phyloP scores from a whole-genome alignment of 208 protist species.

The Trichomonas gallinae region DNA sequence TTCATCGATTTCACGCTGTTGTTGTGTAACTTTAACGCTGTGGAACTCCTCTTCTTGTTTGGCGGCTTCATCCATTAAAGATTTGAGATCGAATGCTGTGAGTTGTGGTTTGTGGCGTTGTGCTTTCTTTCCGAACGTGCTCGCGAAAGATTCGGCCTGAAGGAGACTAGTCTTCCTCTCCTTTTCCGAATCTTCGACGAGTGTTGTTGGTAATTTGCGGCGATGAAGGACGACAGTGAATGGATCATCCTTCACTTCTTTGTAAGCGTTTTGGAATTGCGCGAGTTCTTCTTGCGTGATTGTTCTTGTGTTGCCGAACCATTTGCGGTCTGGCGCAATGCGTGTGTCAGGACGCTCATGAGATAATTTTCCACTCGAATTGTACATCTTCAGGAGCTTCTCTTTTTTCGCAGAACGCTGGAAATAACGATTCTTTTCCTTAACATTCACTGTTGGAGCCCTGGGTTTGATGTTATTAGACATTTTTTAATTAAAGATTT shows the following conservation, averaged over 20 bases:
- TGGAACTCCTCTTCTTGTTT: not conserved
- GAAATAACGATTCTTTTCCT: not conserved
- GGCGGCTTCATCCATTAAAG: not conserved
- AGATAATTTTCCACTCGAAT: not conserved
- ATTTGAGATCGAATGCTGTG: conserved; percentile 20
- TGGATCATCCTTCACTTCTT: conserved; percentile 75
- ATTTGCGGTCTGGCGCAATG: conserved; percentile 75
- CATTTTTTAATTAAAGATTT: not conserved
- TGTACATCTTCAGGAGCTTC: conserved; percentile 5
- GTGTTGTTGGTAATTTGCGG: conserved; percentile 71
- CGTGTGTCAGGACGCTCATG: conserved; percentile 46
- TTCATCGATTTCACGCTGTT: not conserved
- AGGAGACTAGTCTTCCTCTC: conserved; percentile 59
- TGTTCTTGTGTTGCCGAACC: conserved; percentile 88
- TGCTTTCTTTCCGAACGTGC: conserved; percentile 79
- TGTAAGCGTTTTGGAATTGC: conserved; percentile 79
- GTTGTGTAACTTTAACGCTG: not conserved
- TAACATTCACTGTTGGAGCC: not conserved
- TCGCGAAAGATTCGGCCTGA: conserved; percentile 73
- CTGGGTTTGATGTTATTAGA: not conserved
- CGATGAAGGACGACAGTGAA: conserved; percentile 87
- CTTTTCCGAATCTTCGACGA: conserved; percentile 21
- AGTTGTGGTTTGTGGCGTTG: conserved; percentile 67
- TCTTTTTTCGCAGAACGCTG: not conserved
- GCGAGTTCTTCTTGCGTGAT: conserved; percentile 83